Base-by-base conservation (phyloP, 148 eudicot species). In the Amaranthus palmeri region DNA sequence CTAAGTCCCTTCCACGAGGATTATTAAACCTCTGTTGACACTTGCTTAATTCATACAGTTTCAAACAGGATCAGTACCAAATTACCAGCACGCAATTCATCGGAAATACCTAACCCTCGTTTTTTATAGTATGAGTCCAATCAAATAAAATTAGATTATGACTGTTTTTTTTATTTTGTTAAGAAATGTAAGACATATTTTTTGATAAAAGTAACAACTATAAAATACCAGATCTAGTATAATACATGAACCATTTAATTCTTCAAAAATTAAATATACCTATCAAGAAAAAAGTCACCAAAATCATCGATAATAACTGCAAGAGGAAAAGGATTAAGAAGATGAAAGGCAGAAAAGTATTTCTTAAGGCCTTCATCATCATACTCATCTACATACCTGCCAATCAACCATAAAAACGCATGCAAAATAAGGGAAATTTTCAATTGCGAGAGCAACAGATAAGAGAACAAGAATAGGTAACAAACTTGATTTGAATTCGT, bases 1-100 rank as follows among this genome's bases (percentile, higher is more conserved):
- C 90, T 71, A 91, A 73, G 70, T 93, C 97, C 81, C 90, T 88
- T 59, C 92, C 98, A 18, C 98, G 88, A 56, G 87, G 71, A 80
- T 82, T 90, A 54, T 67, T 73, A 73, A 86, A 86, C 75, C 82
- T 85, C 80, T 82, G 81, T 75, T 83, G 89, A 79, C 98, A 93
- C 66, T 68, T 81, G 71, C 98, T 93, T 25, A 25, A 25, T 25
- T 76, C 68, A 70, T 15, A 3, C 36, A 49, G 40, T 70, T 41
- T 17, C 9, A 76, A 13, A 45, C 5, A 68, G 60, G 36, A 15
- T 64, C 8, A 64, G 68, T 64, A 14, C 7, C 5, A 41, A 25
- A 25, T 25, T 25, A 25, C 36, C 36, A 25, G 0, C 36, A 25
- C 36, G 36, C 36, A 25, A 25, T 25, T 25, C 36, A 25, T 25